A percentile compares a stretch with the other conserved stretches of the same genome.
phyloP scores from a whole-genome alignment of 108 stramenopile genomes.

The Skeletonema costatum region DNA sequence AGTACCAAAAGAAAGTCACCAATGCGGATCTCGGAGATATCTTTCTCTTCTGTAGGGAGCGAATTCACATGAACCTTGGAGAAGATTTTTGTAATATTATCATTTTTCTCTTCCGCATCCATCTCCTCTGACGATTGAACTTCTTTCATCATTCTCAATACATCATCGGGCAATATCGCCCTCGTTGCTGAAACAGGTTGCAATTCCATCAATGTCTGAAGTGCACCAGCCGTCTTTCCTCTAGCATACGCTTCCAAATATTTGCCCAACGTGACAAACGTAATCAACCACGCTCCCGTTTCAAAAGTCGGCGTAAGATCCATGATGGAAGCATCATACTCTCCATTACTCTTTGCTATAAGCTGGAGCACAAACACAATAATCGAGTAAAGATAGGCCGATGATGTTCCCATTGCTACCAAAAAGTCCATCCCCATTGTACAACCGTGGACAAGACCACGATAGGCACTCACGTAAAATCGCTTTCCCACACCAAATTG shows the following conservation, averaged over 20 bases:
- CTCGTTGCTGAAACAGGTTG: conserved; percentile 69
- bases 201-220: conserved; percentile 86
- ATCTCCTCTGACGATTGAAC: conserved; percentile 15
- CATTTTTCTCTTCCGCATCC: conserved; percentile 9
- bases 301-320: conserved; percentile 81
- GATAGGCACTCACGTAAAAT: conserved; percentile 84
- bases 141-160: conserved; percentile 9
- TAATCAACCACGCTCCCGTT: conserved; percentile 94
- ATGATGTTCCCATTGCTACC: conserved; percentile 90
- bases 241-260: conserved; percentile 89
- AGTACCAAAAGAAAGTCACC: conserved; percentile 77
- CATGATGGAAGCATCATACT: conserved; percentile 23
- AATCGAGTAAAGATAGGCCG: conserved; percentile 86
- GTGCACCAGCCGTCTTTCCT: conserved; percentile 85
- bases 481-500: conserved; percentile 89
- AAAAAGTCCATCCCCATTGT: conserved; percentile 95
- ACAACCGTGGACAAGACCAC: conserved; percentile 63
- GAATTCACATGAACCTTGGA: conserved; percentile 40
- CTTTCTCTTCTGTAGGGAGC: conserved; percentile 56
- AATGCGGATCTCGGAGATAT: conserved; percentile 46
- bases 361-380: conserved; percentile 47
- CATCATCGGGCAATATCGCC: conserved; percentile 22
- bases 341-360: conserved; percentile 4
- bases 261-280: conserved; percentile 96
- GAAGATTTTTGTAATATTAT: conserved; percentile 24